Conservation (phyloP, 2,329 filamentous ascomycete genomes). For the Nigrograna mackinnonii region DNA sequence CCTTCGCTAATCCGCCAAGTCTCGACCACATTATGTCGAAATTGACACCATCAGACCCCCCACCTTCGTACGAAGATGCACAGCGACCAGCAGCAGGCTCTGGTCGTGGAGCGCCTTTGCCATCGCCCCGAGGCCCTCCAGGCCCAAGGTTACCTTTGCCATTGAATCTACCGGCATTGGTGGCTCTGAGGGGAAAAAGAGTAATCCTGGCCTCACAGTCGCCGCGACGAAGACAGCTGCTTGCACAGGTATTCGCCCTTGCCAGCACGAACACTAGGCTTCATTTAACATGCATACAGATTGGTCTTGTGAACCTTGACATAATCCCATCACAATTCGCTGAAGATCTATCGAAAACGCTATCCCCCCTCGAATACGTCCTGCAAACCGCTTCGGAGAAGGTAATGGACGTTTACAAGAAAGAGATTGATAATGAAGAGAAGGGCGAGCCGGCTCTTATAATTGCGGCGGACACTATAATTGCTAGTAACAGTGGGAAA, state of each 20-base stretch:
- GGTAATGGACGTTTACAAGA: conserved; percentile 71
- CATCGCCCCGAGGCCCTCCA: conserved; percentile 35
- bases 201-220: conserved; percentile 91
- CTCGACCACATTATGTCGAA: no score
- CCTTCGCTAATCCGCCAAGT: background rate
- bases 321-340: conserved; percentile 80
- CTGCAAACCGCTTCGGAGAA: conserved; percentile 84
- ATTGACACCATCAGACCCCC: conserved; percentile 41
- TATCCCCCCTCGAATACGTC: conserved; percentile 89
- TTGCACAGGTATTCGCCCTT: conserved; percentile 63
- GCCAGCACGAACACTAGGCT: background rate
- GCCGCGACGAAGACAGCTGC: conserved; percentile 79
- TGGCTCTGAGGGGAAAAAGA: conserved; percentile 74
- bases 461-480: conserved; percentile 87
- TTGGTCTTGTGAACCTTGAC: conserved; percentile 82
- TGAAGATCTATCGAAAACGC: conserved; percentile 80
- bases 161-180: conserved; percentile 79
- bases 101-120: conserved; percentile 18
- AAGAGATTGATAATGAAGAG: conserved; percentile 59
- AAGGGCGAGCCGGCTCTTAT: conserved; percentile 79
- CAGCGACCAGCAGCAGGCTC: conserved; percentile 18
- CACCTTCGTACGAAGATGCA: conserved; percentile 45
- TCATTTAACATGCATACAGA: conserved; percentile 46
- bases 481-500: conserved; percentile 73
- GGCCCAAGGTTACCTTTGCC: conserved; percentile 61